Evolutionary conservation across 2,329 filamentous ascomycete species (phyloP), one percentile per base, ranked within the genome.

Genomic region (Trichothecium sympodiale): DNA sequence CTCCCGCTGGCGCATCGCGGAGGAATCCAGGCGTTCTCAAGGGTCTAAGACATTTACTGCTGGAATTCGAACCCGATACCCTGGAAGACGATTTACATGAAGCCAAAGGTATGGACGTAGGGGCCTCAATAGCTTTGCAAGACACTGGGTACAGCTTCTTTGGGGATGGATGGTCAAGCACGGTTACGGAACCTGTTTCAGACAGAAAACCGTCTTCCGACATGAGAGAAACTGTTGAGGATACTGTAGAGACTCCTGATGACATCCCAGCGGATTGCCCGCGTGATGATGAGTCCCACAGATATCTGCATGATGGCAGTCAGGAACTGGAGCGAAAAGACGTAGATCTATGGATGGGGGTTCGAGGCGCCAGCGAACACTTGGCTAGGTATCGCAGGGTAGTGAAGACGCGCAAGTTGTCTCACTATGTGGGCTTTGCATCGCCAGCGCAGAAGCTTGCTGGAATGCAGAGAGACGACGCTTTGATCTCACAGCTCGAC

Each of bases 21-120:
- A 61, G 63, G 4, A 56, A 57, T 1, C 62, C 69, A 3, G 45
- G 57, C 2, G 46, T 68, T 4, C 51, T 78, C 5, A 46, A 49
- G 3, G 75, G 74, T 9, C 54, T 80, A n/a, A 60, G 65, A 36
- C 62, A 66, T 38, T 47, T 80, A 13, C 54, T 63, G 3, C 53
- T 80, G 5, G 74, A 79, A 46, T 67, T 79, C 40, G 63, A 67
- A 17, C 51, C 58, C 0, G 65, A 67, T 33, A 54, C 56, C 2
- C 50, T 52, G 9, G 57, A 61, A 3, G 59, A 62, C 17, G 46
- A 53, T 14, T 50, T 53, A 13, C 52, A 52, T 5, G 44, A 48
- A 3, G 43, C 46, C 3, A 53, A 51, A 9, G 56, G 58, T 14
- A 38, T 64, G 3, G 62, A 69, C 34, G 59, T 63, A 2, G 59